These are phyloP conservation scores for Aspergillus indologenus DNA, from an alignment of 495 filamentous ascomycete genomes.

Conservation along the genomic window DNA sequence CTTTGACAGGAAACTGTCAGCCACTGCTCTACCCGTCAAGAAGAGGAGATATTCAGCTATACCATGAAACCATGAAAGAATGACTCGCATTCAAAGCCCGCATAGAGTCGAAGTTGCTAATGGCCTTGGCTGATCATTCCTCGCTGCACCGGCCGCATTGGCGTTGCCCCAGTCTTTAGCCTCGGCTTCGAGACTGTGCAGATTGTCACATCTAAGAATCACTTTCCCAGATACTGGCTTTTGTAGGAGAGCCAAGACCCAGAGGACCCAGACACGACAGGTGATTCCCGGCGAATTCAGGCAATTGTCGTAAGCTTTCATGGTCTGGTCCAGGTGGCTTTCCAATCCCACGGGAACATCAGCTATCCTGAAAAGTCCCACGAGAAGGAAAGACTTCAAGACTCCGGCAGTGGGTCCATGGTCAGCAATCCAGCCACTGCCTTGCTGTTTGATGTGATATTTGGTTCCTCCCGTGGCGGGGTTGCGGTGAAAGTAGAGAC, in stretches of 20 bases:
- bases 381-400: slow-evolving; percentile 20
- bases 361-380: slow-evolving; percentile 15
- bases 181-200: slow-evolving; percentile 13
- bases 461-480: slow-evolving; percentile 12
- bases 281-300: slow-evolving; percentile 21
- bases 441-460: slow-evolving; percentile 18
- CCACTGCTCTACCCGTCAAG: not conserved
- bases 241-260: slow-evolving; percentile 10
- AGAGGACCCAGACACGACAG: slow-evolving; percentile 21
- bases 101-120: slow-evolving; percentile 15
- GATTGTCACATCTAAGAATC: slow-evolving; percentile 6
- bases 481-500: slow-evolving; percentile 17
- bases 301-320: slow-evolving; percentile 17
- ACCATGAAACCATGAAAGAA: not conserved
- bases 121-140: slow-evolving; percentile 13
- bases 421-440: slow-evolving; percentile 21
- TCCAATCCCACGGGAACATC: slow-evolving; percentile 3
- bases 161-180: slow-evolving; percentile 15
- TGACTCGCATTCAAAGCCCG: slow-evolving; percentile 7
- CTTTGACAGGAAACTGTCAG: not conserved
- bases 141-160: slow-evolving; percentile 13
- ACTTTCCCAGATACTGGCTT: slow-evolving; percentile 15
- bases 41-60: not conserved
- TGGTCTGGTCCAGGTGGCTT: slow-evolving; percentile 15
- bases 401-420: slow-evolving; percentile 16